phyloP scores from a whole-genome alignment of 2,329 filamentous ascomycete species.

The Paraphoma chrysanthemicola region DNA sequence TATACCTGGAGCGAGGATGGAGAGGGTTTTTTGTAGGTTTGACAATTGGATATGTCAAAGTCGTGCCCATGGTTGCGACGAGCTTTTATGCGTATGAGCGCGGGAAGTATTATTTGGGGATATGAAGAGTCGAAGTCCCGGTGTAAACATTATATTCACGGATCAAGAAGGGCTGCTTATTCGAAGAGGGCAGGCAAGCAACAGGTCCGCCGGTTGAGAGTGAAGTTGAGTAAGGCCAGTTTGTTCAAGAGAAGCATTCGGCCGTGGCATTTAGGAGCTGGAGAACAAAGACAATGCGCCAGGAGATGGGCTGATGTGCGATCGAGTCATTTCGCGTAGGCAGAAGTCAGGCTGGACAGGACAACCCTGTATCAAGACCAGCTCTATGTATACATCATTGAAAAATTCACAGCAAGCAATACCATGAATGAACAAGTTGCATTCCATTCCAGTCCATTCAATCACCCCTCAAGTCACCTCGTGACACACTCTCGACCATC shows the following conservation, averaged over 20 bases:
- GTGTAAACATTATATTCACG: background rate
- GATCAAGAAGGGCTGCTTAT: no score
- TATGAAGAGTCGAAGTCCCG: conserved; percentile 33
- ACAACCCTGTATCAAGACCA: background rate
- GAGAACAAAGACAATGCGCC: background rate
- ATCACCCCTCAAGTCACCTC: no score
- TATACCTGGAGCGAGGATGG: conserved; percentile 77
- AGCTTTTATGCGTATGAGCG: conserved; percentile 74
- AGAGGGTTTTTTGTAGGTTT: conserved; percentile 91
- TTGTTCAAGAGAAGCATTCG: background rate
- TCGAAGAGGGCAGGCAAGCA: no score
- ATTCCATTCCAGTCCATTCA: no score
- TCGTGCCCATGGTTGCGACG: conserved; percentile 85
- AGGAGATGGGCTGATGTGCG: background rate
- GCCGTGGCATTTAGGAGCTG: background rate
- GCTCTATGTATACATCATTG: no score
- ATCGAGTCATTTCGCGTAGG: background rate
- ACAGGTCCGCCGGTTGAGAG: no score
- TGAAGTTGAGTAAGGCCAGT: no score
- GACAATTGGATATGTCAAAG: conserved; percentile 93
- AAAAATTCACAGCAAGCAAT: no score
- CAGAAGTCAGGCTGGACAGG: no score
- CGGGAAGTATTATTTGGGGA: conserved; percentile 63
- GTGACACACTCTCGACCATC: background rate
- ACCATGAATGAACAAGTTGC: no score